These are phyloP conservation scores for Xylaria sp. DNA, from an alignment of 2,329 filamentous ascomycete species.

Conservation along the genomic window DNA sequence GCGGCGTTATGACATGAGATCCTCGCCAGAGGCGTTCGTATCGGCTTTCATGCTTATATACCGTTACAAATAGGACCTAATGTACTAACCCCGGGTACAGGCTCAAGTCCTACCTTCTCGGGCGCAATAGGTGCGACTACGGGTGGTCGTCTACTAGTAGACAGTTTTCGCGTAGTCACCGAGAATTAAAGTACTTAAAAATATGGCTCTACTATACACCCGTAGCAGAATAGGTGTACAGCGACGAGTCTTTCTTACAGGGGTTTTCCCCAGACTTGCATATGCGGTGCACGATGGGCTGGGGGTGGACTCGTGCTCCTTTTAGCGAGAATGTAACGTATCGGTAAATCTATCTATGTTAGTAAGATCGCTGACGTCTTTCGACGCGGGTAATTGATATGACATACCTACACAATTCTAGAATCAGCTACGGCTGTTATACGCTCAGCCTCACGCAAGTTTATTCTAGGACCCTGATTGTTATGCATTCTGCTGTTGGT, in stretches of 20 bases:
- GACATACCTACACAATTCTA: slow-evolving; percentile 8
- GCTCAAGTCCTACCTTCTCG: not conserved
- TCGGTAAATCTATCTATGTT: slow-evolving; percentile 6
- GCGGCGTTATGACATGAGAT: slow-evolving; percentile 16
- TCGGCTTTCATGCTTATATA: slow-evolving; percentile 1
- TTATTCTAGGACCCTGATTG: slow-evolving; percentile 19
- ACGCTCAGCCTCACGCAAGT: slow-evolving; percentile 27
- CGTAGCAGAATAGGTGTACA: slow-evolving; percentile 11
- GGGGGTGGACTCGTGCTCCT: slow-evolving; percentile 2
- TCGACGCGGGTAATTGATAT: not conserved
- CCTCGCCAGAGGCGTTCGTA: not conserved
- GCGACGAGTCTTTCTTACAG: not conserved
- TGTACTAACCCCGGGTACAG: not conserved
- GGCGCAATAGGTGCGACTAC: not conserved
- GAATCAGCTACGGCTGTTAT: not conserved
- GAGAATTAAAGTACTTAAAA: not conserved
- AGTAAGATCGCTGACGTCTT: slow-evolving; percentile 2
- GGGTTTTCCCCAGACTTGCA: slow-evolving; percentile 25
- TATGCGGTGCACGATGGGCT: slow-evolving; percentile 1
- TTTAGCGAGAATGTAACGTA: slow-evolving; percentile 19
- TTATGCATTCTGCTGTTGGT: not conserved
- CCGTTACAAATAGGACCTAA: not conserved
- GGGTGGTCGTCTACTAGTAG: not conserved
- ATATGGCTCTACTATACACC: not conserved
- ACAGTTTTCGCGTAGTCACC: not conserved